A percentile compares a stretch with the other conserved stretches of the same genome.
These are phyloP conservation scores for Selaginella tamariscina DNA, from an alignment of 75 land plant species.

Conservation along the genomic window DNA sequence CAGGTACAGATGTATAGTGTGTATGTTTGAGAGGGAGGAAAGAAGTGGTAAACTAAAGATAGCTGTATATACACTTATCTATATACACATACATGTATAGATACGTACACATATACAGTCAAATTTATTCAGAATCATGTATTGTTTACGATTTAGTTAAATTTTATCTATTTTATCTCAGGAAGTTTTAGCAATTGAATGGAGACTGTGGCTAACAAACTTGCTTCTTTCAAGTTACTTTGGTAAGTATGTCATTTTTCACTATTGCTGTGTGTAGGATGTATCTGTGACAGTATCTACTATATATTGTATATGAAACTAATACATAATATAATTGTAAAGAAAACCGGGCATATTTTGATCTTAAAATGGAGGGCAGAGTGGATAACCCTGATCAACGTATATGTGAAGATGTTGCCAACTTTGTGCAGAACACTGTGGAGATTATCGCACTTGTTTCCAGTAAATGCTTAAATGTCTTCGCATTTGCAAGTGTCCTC, in stretches of 20 bases:
- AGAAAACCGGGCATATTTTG: constrained; percentile 43
- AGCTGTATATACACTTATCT: too few relatives aligned
- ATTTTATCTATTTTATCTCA: constrained; percentile 13
- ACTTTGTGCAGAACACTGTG: constrained; percentile 36
- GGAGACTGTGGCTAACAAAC: constrained; percentile 39
- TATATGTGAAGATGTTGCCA: constrained; percentile 42
- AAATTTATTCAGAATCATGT: neutral
- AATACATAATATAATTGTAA: too few relatives aligned
- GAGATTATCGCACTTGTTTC: constrained; percentile 31
- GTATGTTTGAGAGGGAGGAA: too few relatives aligned
- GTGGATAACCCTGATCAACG: constrained; percentile 51
- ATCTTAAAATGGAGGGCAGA: constrained; percentile 40
- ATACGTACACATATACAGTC: too few relatives aligned
- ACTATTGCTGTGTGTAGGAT: too few relatives aligned
- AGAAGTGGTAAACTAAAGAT: too few relatives aligned
- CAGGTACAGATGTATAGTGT: constrained; percentile 21
- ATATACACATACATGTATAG: too few relatives aligned
- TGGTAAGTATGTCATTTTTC: too few relatives aligned
- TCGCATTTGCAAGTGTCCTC: constrained; percentile 38
- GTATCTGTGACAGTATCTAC: too few relatives aligned
- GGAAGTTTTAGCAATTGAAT: constrained; percentile 37
- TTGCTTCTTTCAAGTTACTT: constrained; percentile 34
- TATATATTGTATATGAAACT: too few relatives aligned
- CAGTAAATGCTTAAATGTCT: constrained; percentile 31
- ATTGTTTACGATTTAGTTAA: neutral